Evolutionary conservation across 305 asterid species (phyloP).

Genomic region (Fraxinus angustifolia): DNA sequence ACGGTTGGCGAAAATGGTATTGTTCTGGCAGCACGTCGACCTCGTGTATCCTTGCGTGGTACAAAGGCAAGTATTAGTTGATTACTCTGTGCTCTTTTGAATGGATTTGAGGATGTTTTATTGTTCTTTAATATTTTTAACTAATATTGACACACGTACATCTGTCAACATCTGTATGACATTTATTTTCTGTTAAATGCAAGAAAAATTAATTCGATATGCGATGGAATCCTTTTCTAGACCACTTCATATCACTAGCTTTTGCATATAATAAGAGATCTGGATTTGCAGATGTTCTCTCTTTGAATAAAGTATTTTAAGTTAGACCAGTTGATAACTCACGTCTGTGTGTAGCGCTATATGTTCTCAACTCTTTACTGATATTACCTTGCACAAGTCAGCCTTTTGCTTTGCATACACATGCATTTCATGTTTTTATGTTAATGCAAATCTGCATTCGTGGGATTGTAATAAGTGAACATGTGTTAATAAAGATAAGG

Average conservation of each 20-base stretch:
- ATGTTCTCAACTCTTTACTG: not conserved
- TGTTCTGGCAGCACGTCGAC: conserved; percentile 70
- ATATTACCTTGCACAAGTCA: not conserved
- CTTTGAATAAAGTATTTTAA: not conserved
- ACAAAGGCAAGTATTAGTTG: conserved; percentile 57
- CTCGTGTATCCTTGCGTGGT: conserved; percentile 86
- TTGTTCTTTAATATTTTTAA: not conserved
- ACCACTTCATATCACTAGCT: not conserved
- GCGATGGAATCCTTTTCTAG: not conserved
- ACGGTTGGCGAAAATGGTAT: conserved; percentile 89
- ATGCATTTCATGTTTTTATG: not conserved
- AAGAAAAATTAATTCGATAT: not conserved
- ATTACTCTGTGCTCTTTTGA: conserved; percentile 3
- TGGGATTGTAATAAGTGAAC: not conserved
- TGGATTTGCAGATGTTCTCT: not conserved
- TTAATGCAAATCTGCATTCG: not conserved
- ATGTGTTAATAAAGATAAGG: not conserved
- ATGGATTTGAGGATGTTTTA: not conserved
- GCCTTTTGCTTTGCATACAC: not conserved
- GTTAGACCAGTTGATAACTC: not conserved
- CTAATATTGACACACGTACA: not conserved
- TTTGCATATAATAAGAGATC: not conserved
- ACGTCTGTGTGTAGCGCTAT: not conserved
- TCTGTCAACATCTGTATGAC: not conserved
- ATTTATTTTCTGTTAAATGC: not conserved